Conservation (phyloP, 176 grass and related monocot species). For the Musa itinerans region DNA sequence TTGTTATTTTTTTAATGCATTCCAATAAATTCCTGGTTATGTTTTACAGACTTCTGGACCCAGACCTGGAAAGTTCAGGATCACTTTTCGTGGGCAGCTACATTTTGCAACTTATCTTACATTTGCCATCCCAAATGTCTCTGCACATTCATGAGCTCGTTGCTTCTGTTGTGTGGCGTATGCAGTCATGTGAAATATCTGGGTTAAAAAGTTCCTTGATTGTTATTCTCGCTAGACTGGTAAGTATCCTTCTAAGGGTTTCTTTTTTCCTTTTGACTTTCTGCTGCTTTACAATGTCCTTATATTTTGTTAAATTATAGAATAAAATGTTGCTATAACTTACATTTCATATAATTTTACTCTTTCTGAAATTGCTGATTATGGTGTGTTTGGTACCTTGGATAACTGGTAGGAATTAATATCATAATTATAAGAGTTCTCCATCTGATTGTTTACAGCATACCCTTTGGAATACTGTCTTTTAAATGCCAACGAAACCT, state of each 20-base stretch:
- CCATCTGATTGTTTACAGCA: background rate
- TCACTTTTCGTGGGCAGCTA: slow-evolving; percentile 94
- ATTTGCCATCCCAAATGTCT: slow-evolving; percentile 64
- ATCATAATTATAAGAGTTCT: no score
- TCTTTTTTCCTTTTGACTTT: background rate
- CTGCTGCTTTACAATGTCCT: background rate
- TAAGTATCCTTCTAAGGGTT: slow-evolving; percentile 26
- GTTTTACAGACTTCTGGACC: slow-evolving; percentile 70
- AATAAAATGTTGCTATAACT: no score
- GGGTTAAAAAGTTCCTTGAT: slow-evolving; percentile 79
- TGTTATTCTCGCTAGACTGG: slow-evolving; percentile 90
- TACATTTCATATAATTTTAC: no score
- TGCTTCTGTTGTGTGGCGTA: slow-evolving; percentile 74
- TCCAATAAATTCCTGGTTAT: slow-evolving; percentile 16
- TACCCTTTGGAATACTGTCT: no score
- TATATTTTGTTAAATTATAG: background rate
- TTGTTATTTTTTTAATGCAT: no score
- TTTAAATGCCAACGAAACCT: no score
- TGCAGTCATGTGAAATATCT: slow-evolving; percentile 74
- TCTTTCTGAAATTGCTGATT: no score
- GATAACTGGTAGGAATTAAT: no score
- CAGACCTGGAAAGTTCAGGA: slow-evolving; percentile 70
- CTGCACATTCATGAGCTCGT: slow-evolving; percentile 63
- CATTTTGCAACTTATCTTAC: slow-evolving; percentile 85
- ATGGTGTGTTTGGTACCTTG: no score